phyloP scores from a whole-genome alignment of 495 filamentous ascomycete species.

The Collariella sp. region DNA sequence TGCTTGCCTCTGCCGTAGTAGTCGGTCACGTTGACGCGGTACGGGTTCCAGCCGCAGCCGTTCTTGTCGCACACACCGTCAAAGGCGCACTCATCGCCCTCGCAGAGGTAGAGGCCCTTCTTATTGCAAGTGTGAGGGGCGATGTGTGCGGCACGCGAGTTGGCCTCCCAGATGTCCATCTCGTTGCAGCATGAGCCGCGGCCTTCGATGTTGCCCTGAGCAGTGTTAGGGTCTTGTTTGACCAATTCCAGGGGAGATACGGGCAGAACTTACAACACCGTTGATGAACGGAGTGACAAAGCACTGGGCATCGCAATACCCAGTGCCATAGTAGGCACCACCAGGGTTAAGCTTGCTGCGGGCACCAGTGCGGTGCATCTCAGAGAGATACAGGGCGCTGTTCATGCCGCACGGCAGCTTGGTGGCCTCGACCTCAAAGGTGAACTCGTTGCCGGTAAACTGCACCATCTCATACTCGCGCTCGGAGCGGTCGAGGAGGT shows the following conservation, averaged over 20 bases:
- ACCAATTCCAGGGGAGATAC: not conserved
- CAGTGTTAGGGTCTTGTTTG: not conserved
- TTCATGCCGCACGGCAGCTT: constrained; percentile 59
- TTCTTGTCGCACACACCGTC: constrained; percentile 54
- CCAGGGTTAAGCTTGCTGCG: constrained; percentile 48
- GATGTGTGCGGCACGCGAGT: constrained; percentile 44
- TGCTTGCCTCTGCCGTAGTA: constrained; percentile 41
- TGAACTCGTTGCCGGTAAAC: constrained; percentile 50
- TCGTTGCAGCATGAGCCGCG: constrained; percentile 53
- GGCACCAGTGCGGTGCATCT: constrained; percentile 52
- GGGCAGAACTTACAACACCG: constrained; percentile 37
- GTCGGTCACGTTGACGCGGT: constrained; percentile 43
- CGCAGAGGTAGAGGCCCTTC: constrained; percentile 42
- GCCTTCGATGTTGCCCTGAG: constrained; percentile 41
- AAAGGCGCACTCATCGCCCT: constrained; percentile 39
- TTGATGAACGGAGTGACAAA: constrained; percentile 49
- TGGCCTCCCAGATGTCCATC: constrained; percentile 62
- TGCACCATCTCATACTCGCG: constrained; percentile 52
- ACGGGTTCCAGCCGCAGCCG: constrained; percentile 62
- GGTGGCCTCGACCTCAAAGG: constrained; percentile 56
- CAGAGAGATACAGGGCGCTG: constrained; percentile 58
- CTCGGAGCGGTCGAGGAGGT: constrained; percentile 46
- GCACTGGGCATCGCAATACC: constrained; percentile 68
- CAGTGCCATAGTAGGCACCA: constrained; percentile 57
- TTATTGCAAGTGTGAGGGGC: constrained; percentile 53